phyloP scores from a whole-genome alignment of 2,329 filamentous ascomycete species.

The Hypoxylon sp. region DNA sequence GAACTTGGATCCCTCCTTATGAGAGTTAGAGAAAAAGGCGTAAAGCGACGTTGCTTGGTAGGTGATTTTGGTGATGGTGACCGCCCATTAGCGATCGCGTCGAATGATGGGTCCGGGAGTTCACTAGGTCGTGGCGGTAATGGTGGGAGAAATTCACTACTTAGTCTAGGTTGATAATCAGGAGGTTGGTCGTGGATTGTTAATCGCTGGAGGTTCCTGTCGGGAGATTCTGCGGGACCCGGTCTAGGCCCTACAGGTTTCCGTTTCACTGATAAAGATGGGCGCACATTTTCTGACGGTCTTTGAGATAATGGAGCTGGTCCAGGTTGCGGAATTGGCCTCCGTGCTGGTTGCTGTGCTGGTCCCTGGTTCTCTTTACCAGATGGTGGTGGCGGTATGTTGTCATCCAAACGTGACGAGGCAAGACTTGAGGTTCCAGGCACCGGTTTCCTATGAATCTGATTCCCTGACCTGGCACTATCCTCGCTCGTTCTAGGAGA shows the following conservation, averaged over 20 bases:
- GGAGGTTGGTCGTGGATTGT: constrained; percentile 21
- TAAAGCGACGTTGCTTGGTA: constrained; percentile 47
- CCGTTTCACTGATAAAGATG: constrained; percentile 21
- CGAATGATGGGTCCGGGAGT: constrained; percentile 10
- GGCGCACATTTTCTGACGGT: no score
- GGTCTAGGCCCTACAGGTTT: constrained; percentile 37
- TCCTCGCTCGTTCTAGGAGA: constrained; percentile 56
- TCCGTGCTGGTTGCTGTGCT: constrained; percentile 26
- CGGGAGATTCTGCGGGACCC: constrained; percentile 13
- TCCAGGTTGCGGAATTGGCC: constrained; percentile 20
- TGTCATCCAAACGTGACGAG: constrained; percentile 21
- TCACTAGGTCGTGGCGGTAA: constrained; percentile 32
- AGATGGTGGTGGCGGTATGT: constrained; percentile 16
- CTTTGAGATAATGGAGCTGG: constrained; percentile 13
- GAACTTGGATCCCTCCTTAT: constrained; percentile 78
- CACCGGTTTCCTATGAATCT: constrained; percentile 63
- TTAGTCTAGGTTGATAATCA: constrained; percentile 23
- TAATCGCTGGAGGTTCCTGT: constrained; percentile 13
- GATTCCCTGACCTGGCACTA: constrained; percentile 47
- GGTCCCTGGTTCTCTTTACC: constrained; percentile 40
- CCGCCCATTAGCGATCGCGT: constrained; percentile 10
- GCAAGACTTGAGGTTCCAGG: constrained; percentile 40
- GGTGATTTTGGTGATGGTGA: constrained; percentile 55
- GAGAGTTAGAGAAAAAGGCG: constrained; percentile 66
- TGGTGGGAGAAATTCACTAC: constrained; percentile 26